Evolutionary conservation across 495 filamentous ascomycete genomes (phyloP), one percentile per base, ranked within the genome.

Genomic region (Staphylotrichum tortipilum): DNA sequence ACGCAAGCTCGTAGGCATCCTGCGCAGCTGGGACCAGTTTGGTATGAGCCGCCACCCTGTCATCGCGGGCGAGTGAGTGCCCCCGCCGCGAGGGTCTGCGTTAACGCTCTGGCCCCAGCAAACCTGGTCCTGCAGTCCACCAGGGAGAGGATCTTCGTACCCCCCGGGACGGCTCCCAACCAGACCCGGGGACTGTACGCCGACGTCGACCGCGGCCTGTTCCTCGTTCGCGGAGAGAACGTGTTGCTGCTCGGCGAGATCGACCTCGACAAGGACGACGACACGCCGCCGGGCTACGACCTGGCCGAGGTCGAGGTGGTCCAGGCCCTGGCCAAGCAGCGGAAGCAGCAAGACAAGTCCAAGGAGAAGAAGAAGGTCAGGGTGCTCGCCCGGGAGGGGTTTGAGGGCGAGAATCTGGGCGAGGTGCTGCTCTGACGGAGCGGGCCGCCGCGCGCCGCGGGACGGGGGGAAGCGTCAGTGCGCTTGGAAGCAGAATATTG

Each of bases 21-120:
- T 98, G 58, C 75, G 92, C 56, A 95, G 88, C 61, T 98, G 94
- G 90, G 92, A 98, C 69, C 92, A 98, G 66, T 96, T 95, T 62
- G 89, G 89, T 92, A 83, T 57, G 76, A n/a, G 26, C 41, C 26
- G 24, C n/a, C 43, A 39, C n/a, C 15, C 12, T n/a, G n/a, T n/a
- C n/a, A n/a, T n/a, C n/a, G 18, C 30, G 15, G 33, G 30, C 17
- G 12, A 31, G 28, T 44, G 52, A 29, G 28, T n/a, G n/a, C 7
- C 6, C 4, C 5, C 4, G 19, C 12, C 21, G 28, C 3, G 26
- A 30, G 26, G n/a, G 36, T 10, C 23, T 34, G 41, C 42, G 45
- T 49, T 54, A 50, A 56, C 49, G 35, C 43, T 28, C 40, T 38
- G 44, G 18, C 14, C 33, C 34, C 57, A 96, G 90, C 90, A 40